Conservation (phyloP, 495 filamentous ascomycete species). For the Xylaria scruposa region DNA sequence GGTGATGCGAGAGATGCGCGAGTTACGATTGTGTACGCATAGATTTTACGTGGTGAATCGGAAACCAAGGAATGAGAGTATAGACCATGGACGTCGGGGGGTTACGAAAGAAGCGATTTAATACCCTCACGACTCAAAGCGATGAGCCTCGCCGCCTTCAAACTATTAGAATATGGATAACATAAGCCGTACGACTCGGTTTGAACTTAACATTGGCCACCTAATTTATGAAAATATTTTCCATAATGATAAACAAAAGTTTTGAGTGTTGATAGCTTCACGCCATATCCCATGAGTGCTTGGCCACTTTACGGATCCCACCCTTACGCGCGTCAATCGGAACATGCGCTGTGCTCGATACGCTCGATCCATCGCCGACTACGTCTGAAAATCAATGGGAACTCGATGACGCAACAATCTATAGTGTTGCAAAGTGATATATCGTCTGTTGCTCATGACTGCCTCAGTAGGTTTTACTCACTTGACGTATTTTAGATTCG, state of each 20-base stretch:
- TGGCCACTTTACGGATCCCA: not conserved
- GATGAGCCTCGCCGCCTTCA: not conserved
- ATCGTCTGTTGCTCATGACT: not conserved
- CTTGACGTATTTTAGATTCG: too few species aligned
- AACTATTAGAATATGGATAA: not conserved
- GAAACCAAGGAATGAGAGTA: not conserved
- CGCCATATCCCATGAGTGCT: not conserved
- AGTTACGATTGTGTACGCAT: not conserved
- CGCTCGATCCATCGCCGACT: not conserved
- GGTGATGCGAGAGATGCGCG: not conserved
- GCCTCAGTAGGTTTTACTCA: not conserved
- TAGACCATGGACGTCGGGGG: not conserved
- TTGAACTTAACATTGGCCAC: not conserved
- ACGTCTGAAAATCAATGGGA: not conserved
- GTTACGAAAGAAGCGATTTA: not conserved
- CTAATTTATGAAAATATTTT: not conserved
- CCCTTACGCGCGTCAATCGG: not conserved
- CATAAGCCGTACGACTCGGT: not conserved
- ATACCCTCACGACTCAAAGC: not conserved
- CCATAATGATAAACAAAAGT: not conserved
- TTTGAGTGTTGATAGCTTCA: not conserved
- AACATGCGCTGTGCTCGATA: not conserved
- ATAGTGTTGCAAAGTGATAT: not conserved
- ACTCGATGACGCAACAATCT: not conserved
- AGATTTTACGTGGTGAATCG: not conserved